Evolutionary conservation across 441 rosid genomes (phyloP), one percentile per base, ranked within the genome.

Genomic region (Omphalea diandra): DNA sequence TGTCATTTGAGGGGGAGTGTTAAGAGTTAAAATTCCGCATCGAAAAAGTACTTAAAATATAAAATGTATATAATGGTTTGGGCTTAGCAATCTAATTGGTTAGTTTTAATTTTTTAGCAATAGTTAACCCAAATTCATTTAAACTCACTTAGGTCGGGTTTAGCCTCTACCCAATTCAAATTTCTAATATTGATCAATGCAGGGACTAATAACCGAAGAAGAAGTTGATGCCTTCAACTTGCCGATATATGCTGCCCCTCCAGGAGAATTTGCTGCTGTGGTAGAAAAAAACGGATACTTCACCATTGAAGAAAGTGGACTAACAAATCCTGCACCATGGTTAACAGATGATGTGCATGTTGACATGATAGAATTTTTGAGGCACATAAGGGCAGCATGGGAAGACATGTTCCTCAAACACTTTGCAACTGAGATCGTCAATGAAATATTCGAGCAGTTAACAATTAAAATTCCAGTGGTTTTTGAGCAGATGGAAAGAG

Each of bases 171-270:
- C n/a, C n/a, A n/a, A n/a, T n/a, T n/a, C n/a, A n/a, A n/a, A n/a
- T n/a, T n/a, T n/a, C n/a, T n/a, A 40, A n/a, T 0, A 18, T 47
- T 8, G 20, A 29, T 29, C n/a, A 7, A 36, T 70, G 8, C 76
- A 83, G 87, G 89, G 84, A 50, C 5, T 71, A 35, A 70, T 83
- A 64, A 59, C 29, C 29, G 80, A 86, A 76, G 81, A 74, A 22
- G 54, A 73, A 41, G 74, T 86, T 27, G 84, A 83, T 33, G 58
- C 75, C 22, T 86, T 83, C 73, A 86, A 86, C 64, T 22, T 86
- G 62, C 87, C 88, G 14, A 49, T 78, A 7, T 84, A 81, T 20
- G 46, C 65, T n/a, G 54, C 87, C 0, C 69, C 82, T 17, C 83
- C 83, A 3, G 67, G 67, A 36, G 86, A 82, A 43, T 67, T 83